phyloP scores from a whole-genome alignment of 2,329 filamentous ascomycete genomes.

The Didymella arachidicola region DNA sequence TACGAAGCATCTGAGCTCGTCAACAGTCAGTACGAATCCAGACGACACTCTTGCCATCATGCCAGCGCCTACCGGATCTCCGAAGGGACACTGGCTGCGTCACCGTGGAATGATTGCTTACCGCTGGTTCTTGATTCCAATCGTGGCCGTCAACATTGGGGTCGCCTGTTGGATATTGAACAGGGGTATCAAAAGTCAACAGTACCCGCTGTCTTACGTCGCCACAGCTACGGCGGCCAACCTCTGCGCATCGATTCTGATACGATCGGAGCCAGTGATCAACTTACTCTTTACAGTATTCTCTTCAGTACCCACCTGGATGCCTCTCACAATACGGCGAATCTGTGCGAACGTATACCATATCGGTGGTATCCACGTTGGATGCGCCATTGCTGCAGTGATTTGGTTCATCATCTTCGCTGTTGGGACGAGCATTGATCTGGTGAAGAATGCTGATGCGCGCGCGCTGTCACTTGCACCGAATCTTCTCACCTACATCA shows the following conservation, averaged over 20 bases:
- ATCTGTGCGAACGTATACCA: constrained; percentile 47
- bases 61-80: constrained; percentile 23
- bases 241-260: constrained; percentile 42
- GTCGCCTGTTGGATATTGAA: constrained; percentile 41
- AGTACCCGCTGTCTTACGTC: constrained; percentile 37
- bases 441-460: constrained; percentile 31
- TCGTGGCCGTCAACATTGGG: constrained; percentile 39
- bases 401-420: constrained; percentile 58
- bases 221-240: constrained; percentile 51
- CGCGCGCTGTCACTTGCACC: constrained; percentile 36
- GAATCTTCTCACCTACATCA: constrained; percentile 43
- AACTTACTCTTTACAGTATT: constrained; percentile 47
- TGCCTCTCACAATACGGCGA: constrained; percentile 43
- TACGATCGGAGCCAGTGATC: constrained; percentile 50
- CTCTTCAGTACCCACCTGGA: constrained; percentile 44
- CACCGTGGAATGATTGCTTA: constrained; percentile 45
- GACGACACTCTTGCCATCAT: constrained; percentile 17
- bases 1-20: constrained; percentile 24
- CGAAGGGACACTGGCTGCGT: constrained; percentile 37
- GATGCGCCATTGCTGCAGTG: constrained; percentile 45
- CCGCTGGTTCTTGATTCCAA: constrained; percentile 40
- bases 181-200: constrained; percentile 30
- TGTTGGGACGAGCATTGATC: constrained; percentile 45
- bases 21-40: constrained; percentile 20
- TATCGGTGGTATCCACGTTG: constrained; percentile 50